These are phyloP conservation scores for Kurtzmaniella cleridarum DNA, from an alignment of 805 yeast species.

Conservation along the genomic window DNA sequence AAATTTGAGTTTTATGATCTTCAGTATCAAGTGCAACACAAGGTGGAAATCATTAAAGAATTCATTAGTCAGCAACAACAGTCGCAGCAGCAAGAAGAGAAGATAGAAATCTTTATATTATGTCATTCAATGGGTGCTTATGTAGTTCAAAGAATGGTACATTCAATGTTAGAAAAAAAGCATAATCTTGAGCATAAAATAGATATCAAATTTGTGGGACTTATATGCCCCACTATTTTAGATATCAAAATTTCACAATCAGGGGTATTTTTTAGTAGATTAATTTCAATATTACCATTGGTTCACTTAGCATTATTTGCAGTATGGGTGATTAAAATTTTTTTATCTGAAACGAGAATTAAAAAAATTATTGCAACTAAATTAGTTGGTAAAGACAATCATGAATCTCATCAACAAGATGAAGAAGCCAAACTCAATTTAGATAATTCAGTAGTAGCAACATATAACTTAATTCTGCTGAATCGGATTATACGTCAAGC, in stretches of 20 bases:
- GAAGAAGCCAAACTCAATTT: conserved; percentile 16
- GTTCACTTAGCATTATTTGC: conserved; percentile 14
- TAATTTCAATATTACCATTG: conserved; percentile 24
- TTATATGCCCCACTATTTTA: conserved; percentile 65
- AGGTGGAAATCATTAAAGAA: conserved; percentile 43
- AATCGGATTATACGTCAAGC: conserved; percentile 48
- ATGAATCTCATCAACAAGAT: conserved; percentile 14
- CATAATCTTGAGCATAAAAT: conserved; percentile 10
- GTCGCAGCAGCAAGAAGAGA: conserved; percentile 3
- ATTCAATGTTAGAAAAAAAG: conserved; percentile 17
- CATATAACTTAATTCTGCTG: conserved; percentile 37
- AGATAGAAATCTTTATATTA: conserved; percentile 40
- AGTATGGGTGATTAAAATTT: conserved; percentile 22
- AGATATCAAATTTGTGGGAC: conserved; percentile 44
- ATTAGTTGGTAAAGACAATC: conserved; percentile 17
- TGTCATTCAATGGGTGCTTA: conserved; percentile 75
- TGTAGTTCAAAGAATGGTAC: conserved; percentile 50
- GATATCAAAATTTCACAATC: conserved; percentile 48
- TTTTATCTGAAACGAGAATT: conserved; percentile 14
- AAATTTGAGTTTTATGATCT: conserved; percentile 30
- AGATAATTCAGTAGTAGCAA: conserved; percentile 37
- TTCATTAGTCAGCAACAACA: conserved; percentile 13
- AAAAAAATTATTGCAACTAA: conserved; percentile 6
- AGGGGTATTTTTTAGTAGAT: conserved; percentile 22
- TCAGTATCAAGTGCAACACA: conserved; percentile 56